phyloP scores from a whole-genome alignment of 495 filamentous ascomycete genomes.

The Xylaria flabelliformis region DNA sequence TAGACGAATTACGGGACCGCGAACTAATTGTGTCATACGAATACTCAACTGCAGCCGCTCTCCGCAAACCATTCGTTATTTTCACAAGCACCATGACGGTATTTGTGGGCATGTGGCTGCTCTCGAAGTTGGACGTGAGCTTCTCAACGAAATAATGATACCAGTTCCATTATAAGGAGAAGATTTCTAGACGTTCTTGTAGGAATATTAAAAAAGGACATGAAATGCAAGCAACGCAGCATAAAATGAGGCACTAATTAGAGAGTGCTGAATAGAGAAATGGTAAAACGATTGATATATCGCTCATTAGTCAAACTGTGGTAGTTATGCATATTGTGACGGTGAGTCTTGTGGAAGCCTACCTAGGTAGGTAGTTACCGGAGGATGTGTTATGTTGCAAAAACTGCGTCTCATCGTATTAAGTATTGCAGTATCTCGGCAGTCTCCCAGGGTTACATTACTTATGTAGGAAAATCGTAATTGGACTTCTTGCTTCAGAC shows the following conservation, averaged over 20 bases:
- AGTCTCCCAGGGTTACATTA: neutral
- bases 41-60: slow-evolving; percentile 72
- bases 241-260: neutral
- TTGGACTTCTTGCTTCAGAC: neutral
- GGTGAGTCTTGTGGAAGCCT: neutral
- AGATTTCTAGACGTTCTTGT: slow-evolving; percentile 18
- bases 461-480: neutral
- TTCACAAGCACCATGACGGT: slow-evolving; percentile 75
- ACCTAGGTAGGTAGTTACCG: neutral
- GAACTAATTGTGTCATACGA: slow-evolving; percentile 90
- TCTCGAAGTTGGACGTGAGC: slow-evolving; percentile 74
- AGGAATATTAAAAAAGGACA: slow-evolving; percentile 26
- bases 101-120: slow-evolving; percentile 75
- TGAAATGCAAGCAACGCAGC: neutral
- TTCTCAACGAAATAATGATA: slow-evolving; percentile 45
- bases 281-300: neutral
- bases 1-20: slow-evolving; percentile 83
- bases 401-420: neutral
- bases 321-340: neutral
- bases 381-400: neutral
- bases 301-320: neutral
- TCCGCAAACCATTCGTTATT: slow-evolving; percentile 87
- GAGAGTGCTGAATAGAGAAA: neutral
- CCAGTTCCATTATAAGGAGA: neutral
- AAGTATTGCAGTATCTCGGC: neutral